Evolutionary conservation across 2,329 filamentous ascomycete species (phyloP).

Genomic region (Clonostachys chloroleuca): DNA sequence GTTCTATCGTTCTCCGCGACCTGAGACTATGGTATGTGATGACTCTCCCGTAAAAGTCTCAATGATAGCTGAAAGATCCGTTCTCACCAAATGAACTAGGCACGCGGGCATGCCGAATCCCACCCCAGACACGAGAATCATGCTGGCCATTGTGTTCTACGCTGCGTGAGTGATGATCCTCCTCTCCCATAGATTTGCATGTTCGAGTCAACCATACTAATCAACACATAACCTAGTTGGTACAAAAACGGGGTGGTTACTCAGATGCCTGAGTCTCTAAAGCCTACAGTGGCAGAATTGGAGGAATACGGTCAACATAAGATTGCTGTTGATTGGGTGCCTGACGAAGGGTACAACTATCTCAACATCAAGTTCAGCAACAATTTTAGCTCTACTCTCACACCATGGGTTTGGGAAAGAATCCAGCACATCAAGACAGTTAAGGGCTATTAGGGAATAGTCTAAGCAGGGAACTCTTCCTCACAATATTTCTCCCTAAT

Average conservation of each 20-base stretch:
- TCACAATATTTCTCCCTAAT: too few relatives aligned
- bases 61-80: background rate
- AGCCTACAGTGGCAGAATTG: constrained; percentile 3
- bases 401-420: constrained; percentile 9
- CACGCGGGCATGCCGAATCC: constrained; percentile 11
- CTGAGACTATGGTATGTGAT: constrained; percentile 7
- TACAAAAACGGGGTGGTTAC: constrained; percentile 7
- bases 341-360: constrained; percentile 11
- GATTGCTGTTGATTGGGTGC: constrained; percentile 9
- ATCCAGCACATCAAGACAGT: constrained; percentile 8
- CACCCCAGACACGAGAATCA: constrained; percentile 7
- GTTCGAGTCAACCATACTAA: background rate
- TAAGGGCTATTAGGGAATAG: constrained; percentile 2
- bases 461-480: too few relatives aligned
- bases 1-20: constrained; percentile 9
- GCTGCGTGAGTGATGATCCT: constrained; percentile 1
- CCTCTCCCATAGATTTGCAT: background rate
- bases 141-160: constrained; percentile 11
- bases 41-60: too few relatives aligned
- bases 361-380: constrained; percentile 14
- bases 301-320: constrained; percentile 6
- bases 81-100: background rate
- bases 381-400: constrained; percentile 14
- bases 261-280: constrained; percentile 6
- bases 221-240: constrained; percentile 5